Evolutionary conservation across 352 stramenopile genomes (phyloP).

Genomic region (Globisporangium cystogenes): DNA sequence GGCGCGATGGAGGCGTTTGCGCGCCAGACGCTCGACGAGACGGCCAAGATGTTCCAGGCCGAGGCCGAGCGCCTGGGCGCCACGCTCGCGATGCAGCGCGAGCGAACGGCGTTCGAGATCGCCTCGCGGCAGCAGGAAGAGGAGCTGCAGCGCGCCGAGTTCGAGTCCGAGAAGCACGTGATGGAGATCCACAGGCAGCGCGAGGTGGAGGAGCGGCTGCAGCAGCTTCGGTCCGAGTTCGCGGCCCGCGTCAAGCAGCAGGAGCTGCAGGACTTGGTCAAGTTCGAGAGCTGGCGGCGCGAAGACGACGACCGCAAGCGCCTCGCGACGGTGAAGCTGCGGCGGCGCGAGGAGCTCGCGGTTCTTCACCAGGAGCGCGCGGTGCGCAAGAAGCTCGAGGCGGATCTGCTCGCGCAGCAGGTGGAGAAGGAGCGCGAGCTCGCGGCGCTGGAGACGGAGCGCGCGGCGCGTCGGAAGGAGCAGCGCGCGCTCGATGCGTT

Average conservation of each 20-base stretch:
- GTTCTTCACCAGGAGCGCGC: constrained; percentile 45
- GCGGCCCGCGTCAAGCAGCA: constrained; percentile 64
- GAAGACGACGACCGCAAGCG: constrained; percentile 48
- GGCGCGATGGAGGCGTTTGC: constrained; percentile 53
- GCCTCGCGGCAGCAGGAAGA: constrained; percentile 71
- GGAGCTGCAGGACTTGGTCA: constrained; percentile 62
- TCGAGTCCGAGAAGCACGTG: constrained; percentile 62
- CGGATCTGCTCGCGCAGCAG: constrained; percentile 31
- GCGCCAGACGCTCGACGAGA: constrained; percentile 57
- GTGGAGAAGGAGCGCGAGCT: constrained; percentile 42
- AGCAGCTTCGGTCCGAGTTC: constrained; percentile 63
- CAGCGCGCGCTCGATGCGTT: constrained; percentile 21
- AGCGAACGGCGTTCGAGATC: constrained; percentile 66
- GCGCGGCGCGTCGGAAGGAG: constrained; percentile 22
- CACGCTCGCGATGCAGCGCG: constrained; percentile 44
- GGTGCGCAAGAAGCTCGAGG: constrained; percentile 50
- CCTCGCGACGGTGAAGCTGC: constrained; percentile 23
- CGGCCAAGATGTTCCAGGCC: constrained; percentile 49
- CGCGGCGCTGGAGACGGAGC: constrained; percentile 29
- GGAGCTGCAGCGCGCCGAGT: constrained; percentile 66
- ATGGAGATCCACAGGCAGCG: constrained; percentile 48
- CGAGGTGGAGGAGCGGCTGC: constrained; percentile 61
- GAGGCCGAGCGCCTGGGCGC: constrained; percentile 54
- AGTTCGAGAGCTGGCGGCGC: constrained; percentile 69
- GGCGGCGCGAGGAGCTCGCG: constrained; percentile 35